Percentiles rank a stretch among this genome's conserved stretches.
Evolutionary conservation across 106 monocot species (phyloP).

Genomic region (Allium fistulosum): DNA sequence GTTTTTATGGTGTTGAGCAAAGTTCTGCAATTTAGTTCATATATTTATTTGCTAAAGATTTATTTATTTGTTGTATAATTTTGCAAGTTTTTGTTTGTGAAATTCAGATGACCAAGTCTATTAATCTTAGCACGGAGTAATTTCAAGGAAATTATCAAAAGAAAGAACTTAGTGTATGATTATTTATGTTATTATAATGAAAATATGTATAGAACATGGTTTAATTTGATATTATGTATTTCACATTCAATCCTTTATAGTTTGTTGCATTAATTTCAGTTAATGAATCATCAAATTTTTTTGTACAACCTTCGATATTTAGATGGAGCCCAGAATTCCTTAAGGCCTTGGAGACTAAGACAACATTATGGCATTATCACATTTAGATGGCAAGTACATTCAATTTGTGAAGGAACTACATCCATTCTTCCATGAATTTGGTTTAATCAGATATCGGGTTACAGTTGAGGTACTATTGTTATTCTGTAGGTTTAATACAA

Average conservation of each 20-base stretch:
- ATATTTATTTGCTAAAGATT: neutral
- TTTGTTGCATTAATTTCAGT: neutral
- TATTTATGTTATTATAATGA: neutral
- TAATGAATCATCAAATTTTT: neutral
- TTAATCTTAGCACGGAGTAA: too few relatives aligned
- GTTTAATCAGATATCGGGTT: conserved; percentile 70
- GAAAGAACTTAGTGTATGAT: too few relatives aligned
- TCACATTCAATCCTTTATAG: neutral
- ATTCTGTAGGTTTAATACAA: too few relatives aligned
- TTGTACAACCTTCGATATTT: neutral
- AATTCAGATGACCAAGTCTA: too few relatives aligned
- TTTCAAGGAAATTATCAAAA: too few relatives aligned
- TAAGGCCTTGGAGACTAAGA: conserved; percentile 16
- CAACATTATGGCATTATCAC: conserved; percentile 63
- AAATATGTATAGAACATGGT: neutral
- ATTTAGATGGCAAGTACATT: conserved; percentile 73
- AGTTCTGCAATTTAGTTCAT: too few relatives aligned
- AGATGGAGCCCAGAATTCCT: conserved; percentile 4
- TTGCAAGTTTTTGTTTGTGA: neutral
- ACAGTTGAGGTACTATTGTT: conserved; percentile 58
- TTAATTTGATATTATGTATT: neutral
- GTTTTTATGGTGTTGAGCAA: too few relatives aligned
- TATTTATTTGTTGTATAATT: neutral
- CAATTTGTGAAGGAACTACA: conserved; percentile 47
- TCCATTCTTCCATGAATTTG: conserved; percentile 76